Percentiles rank a stretch among this genome's conserved stretches.
phyloP scores from a whole-genome alignment of 140 eudicot genomes.

The Anethum foeniculum region DNA sequence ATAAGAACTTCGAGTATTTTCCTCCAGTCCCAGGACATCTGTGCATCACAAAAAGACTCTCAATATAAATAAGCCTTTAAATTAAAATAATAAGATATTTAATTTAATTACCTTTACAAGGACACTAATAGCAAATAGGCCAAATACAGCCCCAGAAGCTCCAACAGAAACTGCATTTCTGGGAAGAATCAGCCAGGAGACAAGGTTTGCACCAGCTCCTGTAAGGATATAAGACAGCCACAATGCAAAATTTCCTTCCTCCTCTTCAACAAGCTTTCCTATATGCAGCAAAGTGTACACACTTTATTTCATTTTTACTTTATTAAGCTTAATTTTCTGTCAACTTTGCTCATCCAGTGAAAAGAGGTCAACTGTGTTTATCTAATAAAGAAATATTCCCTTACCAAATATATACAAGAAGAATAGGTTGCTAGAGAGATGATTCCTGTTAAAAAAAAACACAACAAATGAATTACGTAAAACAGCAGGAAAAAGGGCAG shows the following conservation, averaged over 20 bases:
- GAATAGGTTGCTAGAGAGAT: conserved; percentile 96
- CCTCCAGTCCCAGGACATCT: conserved; percentile 99
- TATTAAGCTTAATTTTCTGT: not conserved
- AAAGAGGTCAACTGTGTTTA: not conserved
- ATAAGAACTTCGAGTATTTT: conserved; percentile 97
- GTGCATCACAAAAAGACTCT: conserved; percentile 13
- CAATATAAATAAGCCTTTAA: not conserved
- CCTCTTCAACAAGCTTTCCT: conserved; percentile 99
- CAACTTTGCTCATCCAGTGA: not conserved
- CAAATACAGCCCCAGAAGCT: conserved; percentile 98
- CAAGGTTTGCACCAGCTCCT: conserved; percentile 96
- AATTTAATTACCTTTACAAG: conserved; percentile 71
- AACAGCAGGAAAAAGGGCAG: not conserved
- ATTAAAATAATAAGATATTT: not conserved
- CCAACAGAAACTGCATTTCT: conserved; percentile 96
- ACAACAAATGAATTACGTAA: not conserved
- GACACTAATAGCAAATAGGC: conserved; percentile 93
- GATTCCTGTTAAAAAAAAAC: conserved; percentile 52
- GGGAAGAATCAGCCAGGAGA: conserved; percentile 94
- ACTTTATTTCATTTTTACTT: not conserved
- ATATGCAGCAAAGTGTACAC: conserved; percentile 16
- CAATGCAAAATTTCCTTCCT: conserved; percentile 81
- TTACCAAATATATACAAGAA: conserved; percentile 94
- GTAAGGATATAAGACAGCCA: conserved; percentile 91
- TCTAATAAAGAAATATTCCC: conserved; percentile 14